Percentiles rank a stretch among this genome's conserved stretches.
These are phyloP conservation scores for Zasmidium angulare DNA, from an alignment of 2,329 filamentous ascomycete species.

Conservation along the genomic window DNA sequence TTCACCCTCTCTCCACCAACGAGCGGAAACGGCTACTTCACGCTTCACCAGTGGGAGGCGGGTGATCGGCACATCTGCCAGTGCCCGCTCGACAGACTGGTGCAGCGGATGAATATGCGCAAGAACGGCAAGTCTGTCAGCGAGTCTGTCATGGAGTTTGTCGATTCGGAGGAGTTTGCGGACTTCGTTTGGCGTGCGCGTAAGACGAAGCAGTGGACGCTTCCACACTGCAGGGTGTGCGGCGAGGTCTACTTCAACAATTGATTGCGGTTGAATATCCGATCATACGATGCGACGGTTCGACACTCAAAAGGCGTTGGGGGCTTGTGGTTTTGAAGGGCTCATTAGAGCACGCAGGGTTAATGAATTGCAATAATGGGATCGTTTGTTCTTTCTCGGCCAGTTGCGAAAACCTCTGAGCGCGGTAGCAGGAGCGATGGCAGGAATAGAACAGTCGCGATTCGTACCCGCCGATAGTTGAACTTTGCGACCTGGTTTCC, in stretches of 20 bases:
- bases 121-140: constrained; percentile 1
- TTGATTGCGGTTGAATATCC: neutral
- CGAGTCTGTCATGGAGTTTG: constrained; percentile 5
- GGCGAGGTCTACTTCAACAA: constrained; percentile 11
- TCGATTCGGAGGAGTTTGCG: constrained; percentile 11
- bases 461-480: no score
- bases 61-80: constrained; percentile 10
- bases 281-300: neutral
- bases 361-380: neutral
- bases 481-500: no score
- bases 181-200: constrained; percentile 16
- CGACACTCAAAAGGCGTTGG: neutral
- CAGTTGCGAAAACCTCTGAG: neutral
- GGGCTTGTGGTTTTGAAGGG: neutral
- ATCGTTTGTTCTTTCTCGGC: neutral
- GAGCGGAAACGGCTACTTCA: neutral
- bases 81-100: constrained; percentile 8
- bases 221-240: constrained; percentile 13
- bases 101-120: neutral
- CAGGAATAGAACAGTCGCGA: no score
- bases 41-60: neutral
- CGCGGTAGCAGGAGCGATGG: neutral
- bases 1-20: constrained; percentile 12
- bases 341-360: neutral
- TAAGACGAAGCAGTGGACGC: constrained; percentile 16